Evolutionary conservation across 305 asterid genomes (phyloP), one percentile per base, ranked within the genome.

Genomic region (Petunia hybrid): DNA sequence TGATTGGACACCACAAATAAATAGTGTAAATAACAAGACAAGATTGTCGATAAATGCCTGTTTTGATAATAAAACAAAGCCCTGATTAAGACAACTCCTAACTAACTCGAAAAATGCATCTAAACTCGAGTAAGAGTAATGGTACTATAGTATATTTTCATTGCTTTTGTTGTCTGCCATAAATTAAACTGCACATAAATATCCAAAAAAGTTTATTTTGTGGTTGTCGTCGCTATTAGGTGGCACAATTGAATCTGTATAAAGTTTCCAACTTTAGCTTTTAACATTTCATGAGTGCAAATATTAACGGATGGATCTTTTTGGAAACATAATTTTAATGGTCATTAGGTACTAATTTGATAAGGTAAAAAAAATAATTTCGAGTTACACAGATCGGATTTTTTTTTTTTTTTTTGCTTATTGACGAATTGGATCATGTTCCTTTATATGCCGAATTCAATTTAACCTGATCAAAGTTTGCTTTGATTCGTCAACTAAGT

Each of bases 151-250:
- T 10, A 46, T 0, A 2, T 46, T 70, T 2, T 40, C 12, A 5
- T 71, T 46, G 61, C 13, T 71, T 55, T 55, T n/a, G 60, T 55
- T 55, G 60, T 55, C 60, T 13, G 60, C 1, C 16, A 55, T 4
- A 55, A 55, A 16, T 55, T 46, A 46, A 6, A 46, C 53, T 46
- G 53, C 53, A 46, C 53, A 6, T 46, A 5, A 46, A 46, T 46
- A 7, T 46, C 9, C 53, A 46, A 5, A 5, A 9, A 5, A 46
- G 53, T 7, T 1, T 46, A 8, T 31, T 10, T 35, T 73, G 36
- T 51, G 78, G 46, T 2, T 48, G 46, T 51, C 78, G 45, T 51
- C 78, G 3, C 4, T 12, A 71, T 71, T 71, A 71, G 78, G 78
- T 12, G 45, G 51, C 62, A 12, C 78, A 48, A 71, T 71, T 71